Percentiles rank a stretch among this genome's conserved stretches.
These are phyloP conservation scores for Solanum chilense DNA, from an alignment of 257 asterid species.

Conservation along the genomic window DNA sequence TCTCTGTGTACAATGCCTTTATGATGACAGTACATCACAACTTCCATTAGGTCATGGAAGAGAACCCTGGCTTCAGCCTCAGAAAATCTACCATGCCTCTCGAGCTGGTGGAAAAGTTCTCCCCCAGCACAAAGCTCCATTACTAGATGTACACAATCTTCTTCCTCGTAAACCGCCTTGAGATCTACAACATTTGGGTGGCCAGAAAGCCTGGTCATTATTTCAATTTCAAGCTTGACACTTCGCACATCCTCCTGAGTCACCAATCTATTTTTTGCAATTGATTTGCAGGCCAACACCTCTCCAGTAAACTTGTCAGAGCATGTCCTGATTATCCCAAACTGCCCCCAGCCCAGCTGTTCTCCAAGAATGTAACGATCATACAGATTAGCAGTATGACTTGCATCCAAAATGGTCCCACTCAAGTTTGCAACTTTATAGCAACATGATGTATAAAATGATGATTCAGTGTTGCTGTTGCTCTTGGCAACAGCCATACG, in stretches of 20 bases:
- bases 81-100: constrained; percentile 66
- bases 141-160: constrained; percentile 59
- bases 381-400: constrained; percentile 20
- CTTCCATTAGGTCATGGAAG: constrained; percentile 59
- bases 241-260: constrained; percentile 62
- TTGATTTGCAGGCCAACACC: constrained; percentile 72
- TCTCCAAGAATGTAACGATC: constrained; percentile 51
- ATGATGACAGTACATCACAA: constrained; percentile 61
- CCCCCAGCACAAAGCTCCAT: constrained; percentile 96
- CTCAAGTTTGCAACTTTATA: constrained; percentile 39
- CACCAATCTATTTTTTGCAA: constrained; percentile 65
- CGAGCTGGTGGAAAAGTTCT: constrained; percentile 68
- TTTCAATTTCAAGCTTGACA: constrained; percentile 75
- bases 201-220: constrained; percentile 70
- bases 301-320: constrained; percentile 52
- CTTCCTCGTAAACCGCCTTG: constrained; percentile 76
- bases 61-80: constrained; percentile 49
- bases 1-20: constrained; percentile 76
- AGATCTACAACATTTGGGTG: constrained; percentile 74
- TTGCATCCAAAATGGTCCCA: constrained; percentile 39
- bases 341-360: constrained; percentile 77
- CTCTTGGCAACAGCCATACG: constrained; percentile 75
- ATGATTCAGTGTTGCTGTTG: constrained; percentile 30
- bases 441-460: constrained; percentile 27
- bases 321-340: constrained; percentile 65